A percentile compares a stretch with the other conserved stretches of the same genome.
phyloP scores from a whole-genome alignment of 169 alveolate genomes.

The Plasmodium vivax region DNA sequence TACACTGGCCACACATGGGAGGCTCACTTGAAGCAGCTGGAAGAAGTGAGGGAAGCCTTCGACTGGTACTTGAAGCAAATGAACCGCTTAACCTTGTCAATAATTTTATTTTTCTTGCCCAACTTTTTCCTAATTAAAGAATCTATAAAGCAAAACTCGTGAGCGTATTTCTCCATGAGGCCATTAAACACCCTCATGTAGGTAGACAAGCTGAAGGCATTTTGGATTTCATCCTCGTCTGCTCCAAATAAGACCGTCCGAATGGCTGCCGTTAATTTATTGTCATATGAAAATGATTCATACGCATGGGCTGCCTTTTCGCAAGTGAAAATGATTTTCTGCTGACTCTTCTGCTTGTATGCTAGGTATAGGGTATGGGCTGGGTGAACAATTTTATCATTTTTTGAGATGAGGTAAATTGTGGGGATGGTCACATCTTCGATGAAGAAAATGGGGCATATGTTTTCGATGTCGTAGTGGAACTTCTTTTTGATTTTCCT shows the following conservation, averaged over 20 bases:
- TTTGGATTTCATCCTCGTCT: neutral
- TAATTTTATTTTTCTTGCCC: conserved; percentile 18
- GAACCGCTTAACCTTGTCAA: conserved; percentile 30
- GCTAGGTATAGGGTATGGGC: conserved; percentile 67
- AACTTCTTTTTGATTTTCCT: conserved; percentile 39
- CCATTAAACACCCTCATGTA: conserved; percentile 28
- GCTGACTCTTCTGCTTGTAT: conserved; percentile 33
- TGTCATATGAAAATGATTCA: conserved; percentile 42
- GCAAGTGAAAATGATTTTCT: conserved; percentile 33
- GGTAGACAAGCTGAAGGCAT: conserved; percentile 2
- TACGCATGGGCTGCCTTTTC: conserved; percentile 51
- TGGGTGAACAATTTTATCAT: conserved; percentile 60
- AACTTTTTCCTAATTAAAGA: conserved; percentile 26
- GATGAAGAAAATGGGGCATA: conserved; percentile 65
- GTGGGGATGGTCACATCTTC: conserved; percentile 64
- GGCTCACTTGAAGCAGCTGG: conserved; percentile 26
- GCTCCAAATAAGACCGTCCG: conserved; percentile 16
- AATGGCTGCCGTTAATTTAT: conserved; percentile 57
- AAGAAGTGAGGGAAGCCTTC: conserved; percentile 27
- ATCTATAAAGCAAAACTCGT: conserved; percentile 53
- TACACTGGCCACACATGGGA: neutral
- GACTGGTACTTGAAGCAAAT: conserved; percentile 30
- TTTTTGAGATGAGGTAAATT: conserved; percentile 40
- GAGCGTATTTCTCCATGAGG: conserved; percentile 25
- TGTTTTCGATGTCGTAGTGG: conserved; percentile 64